These are phyloP conservation scores for Penicillium cataractarum DNA, from an alignment of 495 filamentous ascomycete genomes.

Conservation along the genomic window DNA sequence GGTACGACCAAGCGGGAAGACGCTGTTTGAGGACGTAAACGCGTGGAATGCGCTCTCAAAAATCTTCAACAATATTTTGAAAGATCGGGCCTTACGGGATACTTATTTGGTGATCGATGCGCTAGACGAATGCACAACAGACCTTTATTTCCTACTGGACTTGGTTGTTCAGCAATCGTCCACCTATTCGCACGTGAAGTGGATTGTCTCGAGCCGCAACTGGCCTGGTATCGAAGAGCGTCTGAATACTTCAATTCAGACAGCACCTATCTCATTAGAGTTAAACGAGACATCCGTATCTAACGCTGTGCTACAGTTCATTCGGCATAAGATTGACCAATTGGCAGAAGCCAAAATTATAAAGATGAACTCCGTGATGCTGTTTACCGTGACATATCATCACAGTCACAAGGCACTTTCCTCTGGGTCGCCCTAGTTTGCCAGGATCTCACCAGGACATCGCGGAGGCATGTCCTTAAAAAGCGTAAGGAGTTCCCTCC, in stretches of 20 bases:
- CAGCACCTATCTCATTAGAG: conserved; percentile 20
- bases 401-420: conserved; percentile 36
- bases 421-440: conserved; percentile 42
- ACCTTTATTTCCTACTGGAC: not conserved
- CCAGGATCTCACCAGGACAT: conserved; percentile 15
- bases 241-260: not conserved
- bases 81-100: conserved; percentile 18
- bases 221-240: conserved; percentile 11
- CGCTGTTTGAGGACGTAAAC: conserved; percentile 40
- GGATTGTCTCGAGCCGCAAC: conserved; percentile 18
- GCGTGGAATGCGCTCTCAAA: conserved; percentile 33
- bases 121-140: conserved; percentile 5
- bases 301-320: conserved; percentile 33
- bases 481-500: conserved; percentile 16
- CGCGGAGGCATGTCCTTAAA: not conserved
- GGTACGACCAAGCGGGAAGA: conserved; percentile 15
- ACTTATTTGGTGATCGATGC: conserved; percentile 1
- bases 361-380: conserved; percentile 1
- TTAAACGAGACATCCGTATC: conserved; percentile 25
- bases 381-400: conserved; percentile 20
- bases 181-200: conserved; percentile 5
- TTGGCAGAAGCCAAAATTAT: conserved; percentile 21
- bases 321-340: conserved; percentile 33
- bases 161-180: not conserved
- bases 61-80: conserved; percentile 40